Evolutionary conservation across 2,329 filamentous ascomycete genomes (phyloP), one percentile per base, ranked within the genome.

Genomic region (Dactylellina parvicollis): DNA sequence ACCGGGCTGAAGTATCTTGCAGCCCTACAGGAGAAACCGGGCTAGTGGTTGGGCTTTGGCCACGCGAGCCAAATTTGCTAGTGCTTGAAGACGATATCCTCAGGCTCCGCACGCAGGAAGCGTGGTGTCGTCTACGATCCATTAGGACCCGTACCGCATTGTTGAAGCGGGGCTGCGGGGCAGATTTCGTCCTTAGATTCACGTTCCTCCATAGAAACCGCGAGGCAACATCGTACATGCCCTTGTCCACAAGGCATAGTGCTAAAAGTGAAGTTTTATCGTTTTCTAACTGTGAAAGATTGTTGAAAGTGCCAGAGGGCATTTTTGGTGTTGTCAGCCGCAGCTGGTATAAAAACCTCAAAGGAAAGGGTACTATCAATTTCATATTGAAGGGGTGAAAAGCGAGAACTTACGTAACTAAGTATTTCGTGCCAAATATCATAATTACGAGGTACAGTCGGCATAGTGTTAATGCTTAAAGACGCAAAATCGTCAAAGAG

Each of bases 351-450:
- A 60, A 49, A 16, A 20, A 47, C 30, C 32, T 40, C 67, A 54
- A 44, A 26, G 40, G 38, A 50, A 62, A 32, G 40, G 30, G 42
- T 40, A 52, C 24, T 14, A 32, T 32, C 10, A 12, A 62, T 62
- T 18, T 30, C 12, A 18, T 57, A 40, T 49, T 18, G 14, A 34
- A 59, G 34, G 34, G 12, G 7, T 56, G 14, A 12, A 38, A 50
- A 42, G 52, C 20, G 40, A 26, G 16, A 24, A 61, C 69, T 73
- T 60, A 73, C 69, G 34, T 66, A 60, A 38, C 40, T 66, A 40
- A 73, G 55, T 36, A 73, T 65, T 38, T 73, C 69, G 30, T 73
- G 69, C 69, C 69, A 73, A 18, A 73, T 66, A 40, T 73, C 69
- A 46, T 73, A 73, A 30, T 73, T 73, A 28, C 69, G 60, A 16